Evolutionary conservation across 768 basidiomycete species (phyloP).

Genomic region (Leccinum barrowsii): DNA sequence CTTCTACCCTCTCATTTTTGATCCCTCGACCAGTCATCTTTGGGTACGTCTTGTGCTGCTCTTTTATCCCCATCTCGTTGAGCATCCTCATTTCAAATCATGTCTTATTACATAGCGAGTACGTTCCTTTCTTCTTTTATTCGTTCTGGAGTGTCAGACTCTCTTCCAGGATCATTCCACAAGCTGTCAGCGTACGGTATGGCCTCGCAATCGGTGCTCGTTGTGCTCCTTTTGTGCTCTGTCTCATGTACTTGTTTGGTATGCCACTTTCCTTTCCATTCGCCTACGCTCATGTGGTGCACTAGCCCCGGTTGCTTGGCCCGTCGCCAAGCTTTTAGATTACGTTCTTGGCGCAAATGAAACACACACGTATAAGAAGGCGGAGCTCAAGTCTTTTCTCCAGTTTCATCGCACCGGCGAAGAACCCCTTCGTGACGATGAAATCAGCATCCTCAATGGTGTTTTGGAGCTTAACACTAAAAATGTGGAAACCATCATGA

Average conservation of each 20-base stretch:
- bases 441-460: constrained; percentile 77
- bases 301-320: constrained; percentile 73
- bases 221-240: constrained; percentile 71
- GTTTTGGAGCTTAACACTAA: constrained; percentile 77
- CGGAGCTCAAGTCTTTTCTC: constrained; percentile 73
- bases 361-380: constrained; percentile 76
- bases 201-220: constrained; percentile 78
- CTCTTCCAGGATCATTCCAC: constrained; percentile 52
- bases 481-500: constrained; percentile 78
- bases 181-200: constrained; percentile 76
- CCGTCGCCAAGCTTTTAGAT: constrained; percentile 72
- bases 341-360: constrained; percentile 72
- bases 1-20: background rate
- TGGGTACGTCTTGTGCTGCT: constrained; percentile 47
- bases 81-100: background rate
- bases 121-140: constrained; percentile 12
- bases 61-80: background rate
- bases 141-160: background rate
- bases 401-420: constrained; percentile 76
- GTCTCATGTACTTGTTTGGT: constrained; percentile 65
- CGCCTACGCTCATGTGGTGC: too few species aligned
- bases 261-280: constrained; percentile 2
- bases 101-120: constrained; percentile 33
- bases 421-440: constrained; percentile 74
- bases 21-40: constrained; percentile 60